phyloP scores from a whole-genome alignment of 2,329 filamentous ascomycete species.

The Pseudogymnoascus sp. region DNA sequence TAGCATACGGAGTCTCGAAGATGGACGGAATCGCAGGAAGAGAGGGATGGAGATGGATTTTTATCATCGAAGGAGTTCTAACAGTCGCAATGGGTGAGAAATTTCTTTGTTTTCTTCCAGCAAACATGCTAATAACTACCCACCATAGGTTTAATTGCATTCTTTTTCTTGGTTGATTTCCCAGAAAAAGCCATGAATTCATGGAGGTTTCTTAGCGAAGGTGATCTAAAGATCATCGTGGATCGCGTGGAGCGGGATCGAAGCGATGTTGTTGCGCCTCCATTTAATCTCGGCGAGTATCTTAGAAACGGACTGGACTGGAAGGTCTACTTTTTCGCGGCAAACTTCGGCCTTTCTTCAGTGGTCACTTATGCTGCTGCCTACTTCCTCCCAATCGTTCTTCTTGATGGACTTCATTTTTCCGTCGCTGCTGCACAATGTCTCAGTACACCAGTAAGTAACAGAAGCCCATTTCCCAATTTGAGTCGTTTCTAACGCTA shows the following conservation, averaged over 20 bases:
- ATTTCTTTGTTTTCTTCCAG: not conserved
- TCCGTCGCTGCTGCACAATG: conserved; percentile 41
- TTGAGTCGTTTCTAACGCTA: not conserved
- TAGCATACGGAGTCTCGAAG: conserved; percentile 44
- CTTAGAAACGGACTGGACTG: conserved; percentile 39
- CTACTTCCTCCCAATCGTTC: conserved; percentile 69
- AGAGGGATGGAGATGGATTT: conserved; percentile 49
- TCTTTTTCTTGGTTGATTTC: conserved; percentile 53
- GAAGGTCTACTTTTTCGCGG: conserved; percentile 52
- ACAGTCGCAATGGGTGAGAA: not conserved
- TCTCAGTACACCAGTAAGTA: conserved; percentile 38
- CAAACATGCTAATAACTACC: not conserved
- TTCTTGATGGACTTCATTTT: conserved; percentile 48
- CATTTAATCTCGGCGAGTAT: conserved; percentile 41
- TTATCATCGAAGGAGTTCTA: conserved; percentile 30
- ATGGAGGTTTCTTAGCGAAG: conserved; percentile 38
- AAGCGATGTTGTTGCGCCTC: conserved; percentile 37
- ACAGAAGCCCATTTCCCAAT: not conserved
- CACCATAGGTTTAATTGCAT: conserved; percentile 30
- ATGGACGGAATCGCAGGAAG: conserved; percentile 42
- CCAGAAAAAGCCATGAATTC: conserved; percentile 43
- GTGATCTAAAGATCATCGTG: conserved; percentile 43
- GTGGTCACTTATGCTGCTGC: conserved; percentile 65
- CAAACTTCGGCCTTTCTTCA: conserved; percentile 56
- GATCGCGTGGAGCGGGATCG: conserved; percentile 46